Evolutionary conservation across 2,329 filamentous ascomycete genomes (phyloP), one percentile per base, ranked within the genome.

Genomic region (Cercospora sojina): DNA sequence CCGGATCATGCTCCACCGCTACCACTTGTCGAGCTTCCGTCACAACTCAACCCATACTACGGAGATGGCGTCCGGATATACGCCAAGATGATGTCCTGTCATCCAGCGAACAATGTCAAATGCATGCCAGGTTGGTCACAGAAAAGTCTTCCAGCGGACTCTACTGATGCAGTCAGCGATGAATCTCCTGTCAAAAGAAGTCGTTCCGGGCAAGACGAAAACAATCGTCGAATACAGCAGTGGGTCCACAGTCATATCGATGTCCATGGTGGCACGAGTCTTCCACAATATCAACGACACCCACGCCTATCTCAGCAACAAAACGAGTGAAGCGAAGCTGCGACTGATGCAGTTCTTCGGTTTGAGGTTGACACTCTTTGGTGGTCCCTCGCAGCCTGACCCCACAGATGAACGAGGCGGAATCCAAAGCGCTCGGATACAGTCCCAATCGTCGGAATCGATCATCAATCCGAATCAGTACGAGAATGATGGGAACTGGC

Each of bases 401-500:
- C 84, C 85, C 0, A 68, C 78, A 0, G 86, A 87, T 69, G 77
- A 80, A 18, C 80, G 85, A 35, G 86, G 86, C 1, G 83, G 83
- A 0, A 87, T 88, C 41, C 78, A 81, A 57, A 81, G 76, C 20
- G 84, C 84, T 1, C 74, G 82, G 2, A 74, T 74, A 43, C 73
- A 82, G 63, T 83, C 81, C 0, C 69, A 80, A 47, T 74, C 81
- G 13, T 80, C 82, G 1, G 78, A 81, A 0, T 74, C 76, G 0
- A 77, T 82, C 31, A 73, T 84, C 55, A 87, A 88, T 64, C 84
- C 84, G 0, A 84, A 97, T 78, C 94, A 98, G 77, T 98, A 97
- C 75, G 94, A 98, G 80, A 93, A 90, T 16, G 83, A 87, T 65
- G 90, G 91, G 23, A 98, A 97, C 79, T 96, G 89, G 86, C 84